Base-by-base conservation (phyloP, 345 rosid species). In the Gossypium raimondii region DNA sequence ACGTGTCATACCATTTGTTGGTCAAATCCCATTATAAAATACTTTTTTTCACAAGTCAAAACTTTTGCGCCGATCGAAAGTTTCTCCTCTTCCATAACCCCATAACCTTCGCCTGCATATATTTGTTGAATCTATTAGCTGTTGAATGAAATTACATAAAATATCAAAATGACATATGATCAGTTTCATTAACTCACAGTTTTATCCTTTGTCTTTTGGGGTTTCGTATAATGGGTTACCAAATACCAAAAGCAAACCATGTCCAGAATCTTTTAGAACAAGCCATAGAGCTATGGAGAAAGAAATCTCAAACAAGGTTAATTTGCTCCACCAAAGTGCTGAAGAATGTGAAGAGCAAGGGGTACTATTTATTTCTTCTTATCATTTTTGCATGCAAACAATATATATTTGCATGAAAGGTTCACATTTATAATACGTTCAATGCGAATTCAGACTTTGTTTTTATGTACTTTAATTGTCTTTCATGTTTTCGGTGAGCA, bases 221-320 rank as follows among this genome's bases (percentile, higher is more conserved):
- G 38, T 34, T 80, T 80, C 81, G 65, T 73, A 48, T 18, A 89
- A 89, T 89, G 90, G 93, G 90, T 62, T 87, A 80, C 79, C 84
- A 76, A 16, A 16, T 34, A 34, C 38, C 38, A 34, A 34, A 34
- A 29, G 75, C 47, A 82, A 70, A 76, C 76, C 78, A 29, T 67
- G 73, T 11, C 61, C 80, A 0, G 87, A 84, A n/a, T 29, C 78
- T 22, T 81, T 85, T 50, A 83, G 78, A 48, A 69, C 78, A 22
- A 87, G 85, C 51, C 24, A 24, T 11, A 85, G 86, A 12, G 84
- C 80, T n/a, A 77, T 82, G 77, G 85, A 81, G 80, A 89, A 84
- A 66, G 89, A 89, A 73, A 82, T 84, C 29, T 63, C 79, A 62
- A 79, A 69, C 80, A 87, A 79, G 73, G 79, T 84, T 18, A 75